Conservation (phyloP, 2,329 filamentous ascomycete genomes). For the Paraphaeosphaeria sporulosa region DNA sequence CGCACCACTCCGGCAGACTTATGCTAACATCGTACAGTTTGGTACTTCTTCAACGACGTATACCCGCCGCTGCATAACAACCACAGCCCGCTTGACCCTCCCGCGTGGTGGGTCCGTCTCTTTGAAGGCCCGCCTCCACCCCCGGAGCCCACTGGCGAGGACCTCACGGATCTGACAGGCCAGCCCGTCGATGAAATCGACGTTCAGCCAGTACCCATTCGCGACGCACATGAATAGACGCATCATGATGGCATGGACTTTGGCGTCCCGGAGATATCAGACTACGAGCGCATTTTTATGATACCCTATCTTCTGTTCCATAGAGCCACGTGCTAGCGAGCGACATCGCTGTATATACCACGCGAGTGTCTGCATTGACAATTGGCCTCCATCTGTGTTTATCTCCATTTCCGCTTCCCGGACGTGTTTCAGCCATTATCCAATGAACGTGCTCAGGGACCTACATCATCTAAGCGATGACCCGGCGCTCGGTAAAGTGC, state of each 20-base stretch:
- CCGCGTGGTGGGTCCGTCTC: constrained; percentile 85
- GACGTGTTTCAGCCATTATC: constrained; percentile 11
- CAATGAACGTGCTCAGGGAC: constrained; percentile 8
- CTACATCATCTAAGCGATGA: constrained; percentile 13
- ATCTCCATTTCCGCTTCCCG: constrained; percentile 21
- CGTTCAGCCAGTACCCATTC: constrained; percentile 14
- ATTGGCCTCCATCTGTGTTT: constrained; percentile 16
- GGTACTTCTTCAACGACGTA: constrained; percentile 98
- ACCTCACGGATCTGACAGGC: constrained; percentile 17
- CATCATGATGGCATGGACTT: constrained; percentile 24
- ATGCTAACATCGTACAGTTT: constrained; percentile 62
- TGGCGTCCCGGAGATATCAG: constrained; percentile 15
- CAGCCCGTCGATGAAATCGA: constrained; percentile 20
- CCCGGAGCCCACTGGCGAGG: constrained; percentile 17
- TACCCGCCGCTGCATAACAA: constrained; percentile 91
- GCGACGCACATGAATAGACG: constrained; percentile 1
- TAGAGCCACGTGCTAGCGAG: constrained; percentile 6
- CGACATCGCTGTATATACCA: constrained; percentile 13
- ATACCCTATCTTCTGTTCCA: constrained; percentile 30
- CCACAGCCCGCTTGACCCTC: constrained; percentile 85
- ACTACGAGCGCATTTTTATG: constrained; percentile 26
- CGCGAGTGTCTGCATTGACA: constrained; percentile 1
- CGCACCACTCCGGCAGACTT: neutral
- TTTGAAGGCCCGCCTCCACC: constrained; percentile 65
- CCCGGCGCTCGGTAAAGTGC: constrained; percentile 19